Evolutionary conservation across 2,329 filamentous ascomycete genomes (phyloP).

Genomic region (Trichoderma asperellum): DNA sequence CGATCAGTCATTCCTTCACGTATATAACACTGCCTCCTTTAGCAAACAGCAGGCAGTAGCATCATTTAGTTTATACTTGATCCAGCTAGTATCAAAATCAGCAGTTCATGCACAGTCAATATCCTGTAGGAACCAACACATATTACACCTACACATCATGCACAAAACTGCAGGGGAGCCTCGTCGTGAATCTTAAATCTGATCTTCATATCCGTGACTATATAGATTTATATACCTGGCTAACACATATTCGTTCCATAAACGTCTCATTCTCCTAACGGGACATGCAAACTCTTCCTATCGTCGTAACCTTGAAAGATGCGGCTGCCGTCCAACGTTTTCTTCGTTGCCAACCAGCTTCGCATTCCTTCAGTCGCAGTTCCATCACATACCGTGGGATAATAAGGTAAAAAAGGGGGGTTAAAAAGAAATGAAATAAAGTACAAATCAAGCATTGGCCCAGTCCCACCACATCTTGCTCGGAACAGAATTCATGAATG

Average conservation of each 20-base stretch:
- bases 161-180: background rate
- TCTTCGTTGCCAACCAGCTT: background rate
- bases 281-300: conserved; percentile 15
- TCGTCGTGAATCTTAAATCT: conserved; percentile 1
- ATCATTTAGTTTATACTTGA: background rate
- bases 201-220: conserved; percentile 25
- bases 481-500: conserved; percentile 8
- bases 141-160: background rate
- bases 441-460: conserved; percentile 19
- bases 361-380: background rate
- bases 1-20: background rate
- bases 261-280: conserved; percentile 9
- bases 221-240: background rate
- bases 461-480: conserved; percentile 11
- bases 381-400: conserved; percentile 12
- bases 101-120: background rate
- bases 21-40: too few relatives aligned
- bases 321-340: conserved; percentile 5
- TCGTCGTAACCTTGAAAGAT: conserved; percentile 10
- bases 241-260: conserved; percentile 23
- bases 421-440: conserved; percentile 12
- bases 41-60: too few relatives aligned
- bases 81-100: background rate
- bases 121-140: background rate
- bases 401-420: background rate